phyloP scores from a whole-genome alignment of 176 grass and related monocot species.

The Echinochloa phyllopogon region DNA sequence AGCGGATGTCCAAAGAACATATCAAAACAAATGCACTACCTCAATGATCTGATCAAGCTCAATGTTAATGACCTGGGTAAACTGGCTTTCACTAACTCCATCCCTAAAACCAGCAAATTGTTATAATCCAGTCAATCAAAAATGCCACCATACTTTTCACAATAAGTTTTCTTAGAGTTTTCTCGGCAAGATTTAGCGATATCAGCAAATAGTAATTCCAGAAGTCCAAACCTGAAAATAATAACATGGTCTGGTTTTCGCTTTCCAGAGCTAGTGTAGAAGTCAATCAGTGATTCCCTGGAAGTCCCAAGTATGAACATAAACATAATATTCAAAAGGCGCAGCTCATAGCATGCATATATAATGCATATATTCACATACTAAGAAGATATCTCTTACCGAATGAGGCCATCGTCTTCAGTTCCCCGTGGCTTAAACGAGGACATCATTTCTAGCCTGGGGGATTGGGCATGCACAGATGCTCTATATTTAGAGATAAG shows the following conservation, averaged over 20 bases:
- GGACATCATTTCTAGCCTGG: constrained; percentile 76
- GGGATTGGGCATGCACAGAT: constrained; percentile 74
- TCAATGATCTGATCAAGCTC: constrained; percentile 93
- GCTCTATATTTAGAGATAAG: constrained; percentile 86
- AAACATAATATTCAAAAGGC: background rate
- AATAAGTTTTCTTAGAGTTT: background rate
- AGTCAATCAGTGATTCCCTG: constrained; percentile 87
- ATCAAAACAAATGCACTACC: constrained; percentile 44
- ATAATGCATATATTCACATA: background rate
- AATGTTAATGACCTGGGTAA: constrained; percentile 83
- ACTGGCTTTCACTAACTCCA: constrained; percentile 89
- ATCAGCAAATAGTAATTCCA: background rate
- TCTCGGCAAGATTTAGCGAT: constrained; percentile 6
- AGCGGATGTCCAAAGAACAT: background rate
- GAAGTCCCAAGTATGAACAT: constrained; percentile 17
- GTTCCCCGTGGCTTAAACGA: constrained; percentile 72
- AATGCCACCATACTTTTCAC: background rate
- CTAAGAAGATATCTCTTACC: constrained; percentile 46
- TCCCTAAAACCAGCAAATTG: constrained; percentile 55
- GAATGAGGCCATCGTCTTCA: constrained; percentile 73
- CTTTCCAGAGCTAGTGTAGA: constrained; percentile 86
- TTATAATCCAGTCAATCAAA: constrained; percentile 5
- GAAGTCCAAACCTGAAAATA: constrained; percentile 71
- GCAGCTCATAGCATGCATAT: background rate
- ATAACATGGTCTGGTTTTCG: constrained; percentile 81